Conservation (phyloP, 2,329 filamentous ascomycete species). For the Dryadomyces quercus-mongolicae region DNA sequence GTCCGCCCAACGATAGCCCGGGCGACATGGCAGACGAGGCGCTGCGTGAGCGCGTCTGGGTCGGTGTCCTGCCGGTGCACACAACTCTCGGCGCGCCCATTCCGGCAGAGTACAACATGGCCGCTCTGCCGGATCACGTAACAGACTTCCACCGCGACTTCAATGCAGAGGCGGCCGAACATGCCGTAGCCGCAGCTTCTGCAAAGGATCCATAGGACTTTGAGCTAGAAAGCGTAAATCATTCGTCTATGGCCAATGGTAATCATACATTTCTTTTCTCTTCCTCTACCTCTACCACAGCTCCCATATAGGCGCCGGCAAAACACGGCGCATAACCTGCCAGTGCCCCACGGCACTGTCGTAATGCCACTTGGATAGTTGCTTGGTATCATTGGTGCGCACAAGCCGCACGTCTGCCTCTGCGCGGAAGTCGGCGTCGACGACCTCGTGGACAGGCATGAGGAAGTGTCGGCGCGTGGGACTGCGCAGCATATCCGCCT, state of each 20-base stretch:
- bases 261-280: background rate
- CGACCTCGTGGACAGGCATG: constrained; percentile 59
- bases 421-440: constrained; percentile 34
- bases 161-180: constrained; percentile 18
- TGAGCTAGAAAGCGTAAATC: too few relatives aligned
- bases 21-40: constrained; percentile 32
- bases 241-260: background rate
- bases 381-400: constrained; percentile 48
- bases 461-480: constrained; percentile 58
- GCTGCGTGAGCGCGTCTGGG: constrained; percentile 35
- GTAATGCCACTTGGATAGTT: constrained; percentile 60
- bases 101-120: constrained; percentile 45
- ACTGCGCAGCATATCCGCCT: constrained; percentile 61
- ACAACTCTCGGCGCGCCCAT: constrained; percentile 52
- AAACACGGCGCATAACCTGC: constrained; percentile 76
- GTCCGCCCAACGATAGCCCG: constrained; percentile 45
- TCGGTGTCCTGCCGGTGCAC: constrained; percentile 50
- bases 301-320: constrained; percentile 75
- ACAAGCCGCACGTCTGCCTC: constrained; percentile 40
- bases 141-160: constrained; percentile 25
- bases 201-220: too few relatives aligned
- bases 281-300: constrained; percentile 48
- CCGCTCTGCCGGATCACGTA: constrained; percentile 50
- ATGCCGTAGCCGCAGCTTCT: constrained; percentile 14
- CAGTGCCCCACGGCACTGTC: constrained; percentile 76